phyloP scores from a whole-genome alignment of 2,329 filamentous ascomycete species.

The Mycosphaerella arachidis region DNA sequence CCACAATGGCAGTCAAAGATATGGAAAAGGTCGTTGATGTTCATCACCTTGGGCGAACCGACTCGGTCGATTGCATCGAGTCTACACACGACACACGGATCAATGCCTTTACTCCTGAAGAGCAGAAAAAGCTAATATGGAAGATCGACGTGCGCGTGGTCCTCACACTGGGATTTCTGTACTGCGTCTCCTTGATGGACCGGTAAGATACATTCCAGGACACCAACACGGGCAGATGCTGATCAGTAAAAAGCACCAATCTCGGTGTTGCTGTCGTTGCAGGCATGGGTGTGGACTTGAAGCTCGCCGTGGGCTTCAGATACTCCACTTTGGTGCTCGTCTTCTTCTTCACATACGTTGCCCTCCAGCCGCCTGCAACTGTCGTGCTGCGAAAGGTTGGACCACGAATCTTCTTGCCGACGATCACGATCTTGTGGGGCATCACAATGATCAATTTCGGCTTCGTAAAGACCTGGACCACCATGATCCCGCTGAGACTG shows the following conservation, averaged over 20 bases:
- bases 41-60: slow-evolving; percentile 24
- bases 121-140: slow-evolving; percentile 64
- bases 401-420: slow-evolving; percentile 31
- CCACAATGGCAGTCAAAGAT: slow-evolving; percentile 15
- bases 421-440: slow-evolving; percentile 54
- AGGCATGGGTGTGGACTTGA: slow-evolving; percentile 33
- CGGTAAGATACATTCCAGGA: slow-evolving; percentile 21
- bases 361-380: slow-evolving; percentile 69
- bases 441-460: slow-evolving; percentile 60
- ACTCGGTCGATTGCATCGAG: slow-evolving; percentile 21
- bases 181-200: slow-evolving; percentile 34
- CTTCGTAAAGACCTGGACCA: slow-evolving; percentile 43
- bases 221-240: background rate
- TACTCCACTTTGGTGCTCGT: slow-evolving; percentile 55
- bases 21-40: slow-evolving; percentile 21
- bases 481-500: slow-evolving; percentile 52
- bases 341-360: slow-evolving; percentile 69
- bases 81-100: slow-evolving; percentile 28
- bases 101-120: slow-evolving; percentile 50
- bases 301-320: slow-evolving; percentile 26
- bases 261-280: slow-evolving; percentile 34
- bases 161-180: slow-evolving; percentile 41
- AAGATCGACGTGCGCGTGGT: slow-evolving; percentile 60
- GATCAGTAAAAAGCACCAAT: slow-evolving; percentile 22
- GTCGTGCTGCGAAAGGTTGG: slow-evolving; percentile 64